Evolutionary conservation across 768 basidiomycete genomes (phyloP), one percentile per base, ranked within the genome.

Genomic region (Fistulinella prunicolor): DNA sequence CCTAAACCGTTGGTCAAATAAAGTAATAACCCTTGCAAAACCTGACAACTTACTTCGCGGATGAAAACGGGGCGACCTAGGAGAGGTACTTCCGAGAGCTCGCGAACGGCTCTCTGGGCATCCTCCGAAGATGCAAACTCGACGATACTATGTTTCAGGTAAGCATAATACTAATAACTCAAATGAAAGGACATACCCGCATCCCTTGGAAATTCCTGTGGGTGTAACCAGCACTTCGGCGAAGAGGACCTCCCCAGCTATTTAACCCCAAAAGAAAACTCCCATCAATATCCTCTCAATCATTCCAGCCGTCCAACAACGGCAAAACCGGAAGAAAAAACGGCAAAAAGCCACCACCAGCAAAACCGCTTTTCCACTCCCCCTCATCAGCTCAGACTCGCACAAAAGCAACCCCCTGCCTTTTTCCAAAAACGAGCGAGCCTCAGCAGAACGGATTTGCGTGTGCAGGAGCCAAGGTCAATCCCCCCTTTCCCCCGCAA

Each of bases 211-310:
- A 46, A 95, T 82, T 24, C 95, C 95, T 19, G 89, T 94, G 14
- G 95, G 95, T 6, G 96, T 96, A 59, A 94, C 77, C 64, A 99
- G 83, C 60, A 99, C 93, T 85, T 99, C 95, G 81, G 95, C 90
- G 83, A 99, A 99, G 71, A 95, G 86, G 67, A 97, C 94, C 79
- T 94, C 94, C 80, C 95, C 95, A 84, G 92, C 95, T 95, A 85
- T 82, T 80, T 79, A 83, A 75, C 84, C 83, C 82, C 77, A 84
- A 80, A 83, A 77, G 81, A 88, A 86, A 89, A 80, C 84, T 85
- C 85, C 86, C 85, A 88, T 89, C 85, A 90, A 90, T 88, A 85
- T 87, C 86, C 85, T 86, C 84, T 80, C 81, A 75, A 49, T 62
- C 47, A 77, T 80, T 86, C 65, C 69, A 66, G 52, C 69, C 81